These are phyloP conservation scores for Eimeria zaria DNA, from an alignment of 169 alveolate species.

Conservation along the genomic window DNA sequence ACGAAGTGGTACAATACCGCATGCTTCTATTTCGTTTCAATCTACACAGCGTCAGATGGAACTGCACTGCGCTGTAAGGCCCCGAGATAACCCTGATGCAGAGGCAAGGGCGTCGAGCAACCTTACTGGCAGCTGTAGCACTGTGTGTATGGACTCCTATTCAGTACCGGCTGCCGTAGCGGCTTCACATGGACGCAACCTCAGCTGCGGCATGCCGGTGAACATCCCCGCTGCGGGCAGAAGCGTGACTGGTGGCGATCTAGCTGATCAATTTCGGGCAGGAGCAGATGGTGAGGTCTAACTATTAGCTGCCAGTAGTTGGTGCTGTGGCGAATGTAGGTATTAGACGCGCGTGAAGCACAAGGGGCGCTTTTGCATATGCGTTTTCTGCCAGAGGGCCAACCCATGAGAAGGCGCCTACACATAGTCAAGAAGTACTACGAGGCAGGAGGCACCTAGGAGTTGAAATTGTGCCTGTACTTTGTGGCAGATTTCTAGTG, in stretches of 20 bases:
- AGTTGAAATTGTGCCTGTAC: neutral
- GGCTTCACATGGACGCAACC: slow-evolving; percentile 3
- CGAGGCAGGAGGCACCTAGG: neutral
- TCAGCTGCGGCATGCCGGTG: slow-evolving; percentile 16
- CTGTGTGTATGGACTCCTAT: neutral
- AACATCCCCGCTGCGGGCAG: neutral
- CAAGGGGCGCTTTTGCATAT: neutral
- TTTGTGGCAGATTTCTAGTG: neutral
- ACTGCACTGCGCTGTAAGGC: neutral
- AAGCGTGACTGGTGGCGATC: neutral
- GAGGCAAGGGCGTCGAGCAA: neutral
- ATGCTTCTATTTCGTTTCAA: neutral
- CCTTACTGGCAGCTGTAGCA: slow-evolving; percentile 8
- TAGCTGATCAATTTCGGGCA: neutral
- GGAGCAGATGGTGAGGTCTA: slow-evolving; percentile 4
- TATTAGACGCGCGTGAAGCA: neutral
- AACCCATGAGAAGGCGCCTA: neutral
- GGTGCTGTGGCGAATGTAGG: too few species aligned
- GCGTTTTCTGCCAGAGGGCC: neutral
- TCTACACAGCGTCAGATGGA: slow-evolving; percentile 13
- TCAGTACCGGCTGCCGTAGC: neutral
- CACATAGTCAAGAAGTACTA: neutral
- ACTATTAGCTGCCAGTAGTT: neutral
- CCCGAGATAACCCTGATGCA: neutral
- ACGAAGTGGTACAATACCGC: neutral